Evolutionary conservation across 768 basidiomycete species (phyloP).

Genomic region (Fomitopsis pulvina): DNA sequence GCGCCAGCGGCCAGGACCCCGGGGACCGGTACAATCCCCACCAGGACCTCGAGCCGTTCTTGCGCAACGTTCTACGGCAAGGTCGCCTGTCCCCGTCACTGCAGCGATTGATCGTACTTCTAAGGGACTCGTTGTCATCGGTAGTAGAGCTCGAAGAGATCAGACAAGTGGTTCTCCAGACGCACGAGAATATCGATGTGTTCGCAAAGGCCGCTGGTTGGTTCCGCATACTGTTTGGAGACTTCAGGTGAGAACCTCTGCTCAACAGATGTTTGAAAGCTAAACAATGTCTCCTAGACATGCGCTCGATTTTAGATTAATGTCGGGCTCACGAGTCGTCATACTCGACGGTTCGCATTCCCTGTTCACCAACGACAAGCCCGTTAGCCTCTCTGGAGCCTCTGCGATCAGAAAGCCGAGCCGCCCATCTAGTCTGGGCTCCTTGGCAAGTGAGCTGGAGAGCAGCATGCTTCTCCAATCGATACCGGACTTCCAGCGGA

Average conservation of each 20-base stretch:
- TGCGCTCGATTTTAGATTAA: conserved; percentile 74
- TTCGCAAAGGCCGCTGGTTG: conserved; percentile 77
- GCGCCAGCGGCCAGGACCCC: conserved; percentile 12
- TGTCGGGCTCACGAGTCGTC: conserved; percentile 56
- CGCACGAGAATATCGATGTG: conserved; percentile 43
- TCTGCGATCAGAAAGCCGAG: background rate
- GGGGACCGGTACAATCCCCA: conserved; percentile 59
- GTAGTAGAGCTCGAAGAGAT: conserved; percentile 64
- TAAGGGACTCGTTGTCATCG: conserved; percentile 75
- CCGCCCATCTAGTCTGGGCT: background rate
- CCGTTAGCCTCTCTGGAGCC: background rate
- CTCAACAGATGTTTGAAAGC: background rate
- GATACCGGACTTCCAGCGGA: conserved; percentile 51
- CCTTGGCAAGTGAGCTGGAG: background rate
- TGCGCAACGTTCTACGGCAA: conserved; percentile 67
- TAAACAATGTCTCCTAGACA: conserved; percentile 36
- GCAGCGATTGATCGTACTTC: conserved; percentile 56
- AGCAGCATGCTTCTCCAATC: conserved; percentile 39
- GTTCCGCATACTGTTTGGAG: conserved; percentile 70
- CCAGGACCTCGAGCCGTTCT: conserved; percentile 66
- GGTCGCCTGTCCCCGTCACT: conserved; percentile 60
- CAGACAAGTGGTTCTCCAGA: conserved; percentile 23
- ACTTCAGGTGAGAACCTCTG: conserved; percentile 48
- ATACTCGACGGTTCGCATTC: conserved; percentile 73
- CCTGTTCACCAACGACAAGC: conserved; percentile 30